Evolutionary conservation across 805 yeast genomes (phyloP), one percentile per base, ranked within the genome.

Genomic region (Yarrowia sp.): DNA sequence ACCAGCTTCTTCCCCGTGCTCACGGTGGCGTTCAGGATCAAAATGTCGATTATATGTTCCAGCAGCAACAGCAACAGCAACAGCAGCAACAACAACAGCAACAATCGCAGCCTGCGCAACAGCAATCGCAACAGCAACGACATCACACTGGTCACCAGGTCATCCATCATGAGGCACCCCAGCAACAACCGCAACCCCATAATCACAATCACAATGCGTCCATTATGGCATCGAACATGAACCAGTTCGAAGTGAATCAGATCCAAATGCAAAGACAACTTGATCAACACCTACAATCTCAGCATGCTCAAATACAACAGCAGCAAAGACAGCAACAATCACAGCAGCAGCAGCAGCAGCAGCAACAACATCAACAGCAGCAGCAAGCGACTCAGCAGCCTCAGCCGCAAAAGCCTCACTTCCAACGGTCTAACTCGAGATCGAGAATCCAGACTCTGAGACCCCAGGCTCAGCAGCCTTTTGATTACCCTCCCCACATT

Each of bases 301-400:
- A 62, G 44, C 61, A 52, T 17, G 33, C 43, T 7, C 67, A 66
- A 22, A 21, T 33, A 36, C 66, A 64, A 33, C 62, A 62, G 32
- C 68, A 65, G 21, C 66, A 48, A 24, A 35, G 19, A 4, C 48
- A 59, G 14, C 66, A 64, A 17, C 65, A 61, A 14, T 46, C 26
- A 9, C 67, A 52, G 14, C 62, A 46, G 9, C 61, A 28, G 5
- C 49, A 30, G 6, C 38, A 36, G n/a, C 65, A 64, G n/a, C 67
- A 62, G 17, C 67, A 41, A 16, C 64, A 61, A 17, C 44, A 28
- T 19, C 66, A 19, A n/a, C 66, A 38, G n/a, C 58, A 46, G 19
- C 65, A 24, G 9, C 59, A 21, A 24, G 38, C 24, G 21, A 35
- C 52, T 40, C 44, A 38, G 41, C 66, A 35, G 5, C 61, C 26